phyloP scores from a whole-genome alignment of 1,284 basidiomycete genomes.

The Sutorius eximius region DNA sequence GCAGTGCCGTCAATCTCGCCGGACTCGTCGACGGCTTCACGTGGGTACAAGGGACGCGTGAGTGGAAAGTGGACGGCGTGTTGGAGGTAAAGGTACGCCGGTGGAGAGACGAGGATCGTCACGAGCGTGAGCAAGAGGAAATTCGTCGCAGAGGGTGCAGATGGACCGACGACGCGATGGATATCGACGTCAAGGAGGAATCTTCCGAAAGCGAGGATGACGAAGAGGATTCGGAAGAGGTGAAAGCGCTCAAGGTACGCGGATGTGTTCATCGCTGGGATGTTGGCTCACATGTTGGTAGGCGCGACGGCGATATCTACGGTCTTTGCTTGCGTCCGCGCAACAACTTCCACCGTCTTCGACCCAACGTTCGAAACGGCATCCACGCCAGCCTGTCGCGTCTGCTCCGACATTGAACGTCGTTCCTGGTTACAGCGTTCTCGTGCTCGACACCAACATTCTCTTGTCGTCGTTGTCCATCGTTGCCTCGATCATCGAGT shows the following conservation, averaged over 20 bases:
- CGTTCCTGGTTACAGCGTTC: conserved; percentile 83
- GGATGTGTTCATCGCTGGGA: background rate
- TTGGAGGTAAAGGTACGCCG: conserved; percentile 68
- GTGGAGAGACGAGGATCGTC: conserved; percentile 70
- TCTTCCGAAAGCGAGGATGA: conserved; percentile 54
- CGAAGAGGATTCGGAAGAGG: conserved; percentile 69
- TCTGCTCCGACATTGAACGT: conserved; percentile 52
- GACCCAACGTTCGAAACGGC: conserved; percentile 38
- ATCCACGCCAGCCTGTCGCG: conserved; percentile 32
- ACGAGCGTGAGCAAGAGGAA: conserved; percentile 68
- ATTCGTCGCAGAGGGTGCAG: conserved; percentile 55
- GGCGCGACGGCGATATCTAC: conserved; percentile 69
- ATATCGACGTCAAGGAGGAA: conserved; percentile 57
- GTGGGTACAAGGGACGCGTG: conserved; percentile 57
- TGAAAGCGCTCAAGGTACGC: conserved; percentile 73
- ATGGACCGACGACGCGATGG: conserved; percentile 69
- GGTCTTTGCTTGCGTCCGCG: conserved; percentile 52
- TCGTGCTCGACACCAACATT: conserved; percentile 95
- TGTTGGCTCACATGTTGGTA: conserved; percentile 32
- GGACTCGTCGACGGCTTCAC: conserved; percentile 76
- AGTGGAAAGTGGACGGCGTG: conserved; percentile 68
- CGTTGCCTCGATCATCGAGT: conserved; percentile 77
- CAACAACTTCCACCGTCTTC: conserved; percentile 37
- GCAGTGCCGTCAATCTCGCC: conserved; percentile 70
- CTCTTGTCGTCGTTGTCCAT: conserved; percentile 77